Evolutionary conservation across 768 basidiomycete genomes (phyloP), one percentile per base, ranked within the genome.

Genomic region (Mycena pura): DNA sequence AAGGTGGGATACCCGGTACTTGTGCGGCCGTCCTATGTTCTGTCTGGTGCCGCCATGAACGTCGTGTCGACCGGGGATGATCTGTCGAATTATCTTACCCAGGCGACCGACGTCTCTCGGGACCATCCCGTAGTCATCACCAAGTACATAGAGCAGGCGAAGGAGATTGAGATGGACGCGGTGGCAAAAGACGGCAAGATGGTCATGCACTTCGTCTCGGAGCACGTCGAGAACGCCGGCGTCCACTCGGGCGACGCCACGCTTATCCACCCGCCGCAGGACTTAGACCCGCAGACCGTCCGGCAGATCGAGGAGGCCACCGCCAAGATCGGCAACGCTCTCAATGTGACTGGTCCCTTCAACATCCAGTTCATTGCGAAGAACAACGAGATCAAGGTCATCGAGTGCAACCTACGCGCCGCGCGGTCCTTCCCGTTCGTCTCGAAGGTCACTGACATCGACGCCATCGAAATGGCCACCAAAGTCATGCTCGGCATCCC

Each of bases 341-440:
- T 99, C 58, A 97, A 99, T 72, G 96, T 99, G 44, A 98, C 96
- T 6, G 97, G 96, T 6, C 96, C 96, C 1, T 99, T 91, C 87
- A 99, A 99, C 73, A 99, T 99, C 72, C 96, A 99, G 80, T 98
- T 99, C 79, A 98, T 99, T 69, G 96, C 96, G 49, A 99, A 99
- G 86, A 92, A 99, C 79, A 99, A 98, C 79, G 96, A 98, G 77
- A 99, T 99, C 84, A 99, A 99, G 84, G 96, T 99, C 69, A 99
- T 99, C 74, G 96, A 99, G 76, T 99, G 96, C 78, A 99, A 99
- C 78, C 81, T 99, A 31, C 93, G 96, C 56, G 97, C 97, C 0
- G 96, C 96, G 22, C 87, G 96, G 62, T 98, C 96, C 0, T 98
- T 96, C 87, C 96, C 96, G 39, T 99, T 99, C 81, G 96, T 99